Conservation (phyloP, 305 asterid genomes). For the Plantago coronopus region DNA sequence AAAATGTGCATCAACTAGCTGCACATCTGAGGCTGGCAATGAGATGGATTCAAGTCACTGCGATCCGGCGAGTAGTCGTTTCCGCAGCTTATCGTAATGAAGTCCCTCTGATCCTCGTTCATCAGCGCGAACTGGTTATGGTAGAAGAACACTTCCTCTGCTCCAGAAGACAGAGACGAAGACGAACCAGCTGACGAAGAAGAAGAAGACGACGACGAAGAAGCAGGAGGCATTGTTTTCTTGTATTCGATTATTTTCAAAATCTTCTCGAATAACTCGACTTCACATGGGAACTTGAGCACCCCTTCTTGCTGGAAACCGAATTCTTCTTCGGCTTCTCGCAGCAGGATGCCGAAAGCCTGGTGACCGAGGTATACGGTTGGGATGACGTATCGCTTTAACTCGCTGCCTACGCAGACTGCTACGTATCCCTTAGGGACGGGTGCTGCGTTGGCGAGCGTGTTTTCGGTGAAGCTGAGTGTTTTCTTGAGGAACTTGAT, state of each 20-base stretch:
- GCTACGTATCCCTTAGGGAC: slow-evolving; percentile 78
- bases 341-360: slow-evolving; percentile 47
- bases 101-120: neutral
- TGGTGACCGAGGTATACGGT: slow-evolving; percentile 59
- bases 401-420: slow-evolving; percentile 58
- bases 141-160: slow-evolving; percentile 20
- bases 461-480: slow-evolving; percentile 65
- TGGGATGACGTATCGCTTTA: slow-evolving; percentile 65
- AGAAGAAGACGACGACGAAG: neutral
- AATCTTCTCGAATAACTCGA: slow-evolving; percentile 47
- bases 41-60: slow-evolving; percentile 17
- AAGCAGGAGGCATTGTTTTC: slow-evolving; percentile 20
- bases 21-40: slow-evolving; percentile 42
- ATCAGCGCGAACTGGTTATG: slow-evolving; percentile 7
- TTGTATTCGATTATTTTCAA: slow-evolving; percentile 48
- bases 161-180: slow-evolving; percentile 1
- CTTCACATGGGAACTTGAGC: slow-evolving; percentile 67
- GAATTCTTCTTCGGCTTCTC: slow-evolving; percentile 83
- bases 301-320: slow-evolving; percentile 84
- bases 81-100: slow-evolving; percentile 8
- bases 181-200: neutral
- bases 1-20: slow-evolving; percentile 14
- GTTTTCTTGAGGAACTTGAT: slow-evolving; percentile 71
- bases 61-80: slow-evolving; percentile 17
- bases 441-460: slow-evolving; percentile 3